Base-by-base conservation (phyloP, 345 rosid species). In the Syzygium aromaticum region DNA sequence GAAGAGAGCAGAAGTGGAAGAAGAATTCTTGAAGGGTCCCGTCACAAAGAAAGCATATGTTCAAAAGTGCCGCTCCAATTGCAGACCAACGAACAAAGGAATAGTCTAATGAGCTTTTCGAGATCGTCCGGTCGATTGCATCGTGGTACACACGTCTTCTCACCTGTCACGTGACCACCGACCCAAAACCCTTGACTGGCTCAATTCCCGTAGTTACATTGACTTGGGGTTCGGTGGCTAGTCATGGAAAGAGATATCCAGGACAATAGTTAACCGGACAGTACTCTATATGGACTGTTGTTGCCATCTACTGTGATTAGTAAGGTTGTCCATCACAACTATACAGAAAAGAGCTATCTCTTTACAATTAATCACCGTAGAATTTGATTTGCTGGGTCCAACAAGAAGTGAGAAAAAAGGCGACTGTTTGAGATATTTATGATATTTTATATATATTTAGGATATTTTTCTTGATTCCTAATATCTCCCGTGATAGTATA, bases 1-100 rank as follows among this genome's bases (percentile, higher is more conserved):
- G 93, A 87, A 97, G 98, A 67, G 99, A 97, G 54, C 99, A 96
- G 92, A 94, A 97, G 86, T 91, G 93, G 92, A 93, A 95, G 92
- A 93, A 95, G 13, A 97, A 95, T 59, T 97, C 97, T 89, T 92
- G 98, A 40, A 96, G 98, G 88, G 95, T 95, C 91, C 98, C 91
- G 92, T 96, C 98, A 91, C 97, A 95, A 89, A 95, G 93, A 93
- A 94, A 91, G 95, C 98, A 97, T 86, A 90, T 88, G 89, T 93
- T 94, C 87, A 95, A 90, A 87, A 96, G 54, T 98, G 98, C 99
- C 94, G 93, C 52, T 78, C 6, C 90, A 84, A 64, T 78, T 40
- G 52, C 43, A 61, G 84, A 56, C 85, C 21, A 54, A 77, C 27
- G 97, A 90, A 95, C 89, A 80, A 91, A 94, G 83, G 96, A 93